phyloP scores from a whole-genome alignment of 495 filamentous ascomycete species.

The Penicillium manginii region DNA sequence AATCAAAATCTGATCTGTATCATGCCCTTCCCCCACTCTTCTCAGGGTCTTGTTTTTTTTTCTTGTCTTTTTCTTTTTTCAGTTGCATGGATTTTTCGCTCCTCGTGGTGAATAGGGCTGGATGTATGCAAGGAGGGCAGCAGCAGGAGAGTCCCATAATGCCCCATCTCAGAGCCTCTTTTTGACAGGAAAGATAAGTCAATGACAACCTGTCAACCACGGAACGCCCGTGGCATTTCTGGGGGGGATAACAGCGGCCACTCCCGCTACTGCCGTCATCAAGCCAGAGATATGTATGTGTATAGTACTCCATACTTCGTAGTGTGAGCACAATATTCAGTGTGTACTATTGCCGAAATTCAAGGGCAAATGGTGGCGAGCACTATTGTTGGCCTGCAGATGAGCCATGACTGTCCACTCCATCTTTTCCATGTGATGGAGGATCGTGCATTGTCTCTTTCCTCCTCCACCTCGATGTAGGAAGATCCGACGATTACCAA shows the following conservation, averaged over 20 bases:
- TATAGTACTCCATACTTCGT: too few relatives aligned
- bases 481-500: too few relatives aligned
- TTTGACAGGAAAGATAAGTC: neutral
- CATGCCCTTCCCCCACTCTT: conserved; percentile 11
- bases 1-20: conserved; percentile 29
- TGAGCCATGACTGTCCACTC: neutral
- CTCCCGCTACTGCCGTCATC: conserved; percentile 15
- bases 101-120: conserved; percentile 4
- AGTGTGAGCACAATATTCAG: too few relatives aligned
- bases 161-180: neutral
- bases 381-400: conserved; percentile 2
- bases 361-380: neutral
- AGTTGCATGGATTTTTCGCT: neutral
- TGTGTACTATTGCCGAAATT: neutral
- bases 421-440: neutral
- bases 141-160: neutral
- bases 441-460: neutral
- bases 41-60: conserved; percentile 26
- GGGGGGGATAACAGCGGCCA: conserved; percentile 15
- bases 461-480: neutral
- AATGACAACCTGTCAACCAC: conserved; percentile 15
- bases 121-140: neutral
- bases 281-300: neutral
- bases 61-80: too few relatives aligned
- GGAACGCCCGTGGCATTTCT: conserved; percentile 12